phyloP scores from a whole-genome alignment of 306 rosid genomes.

The Fragaria vesca region DNA sequence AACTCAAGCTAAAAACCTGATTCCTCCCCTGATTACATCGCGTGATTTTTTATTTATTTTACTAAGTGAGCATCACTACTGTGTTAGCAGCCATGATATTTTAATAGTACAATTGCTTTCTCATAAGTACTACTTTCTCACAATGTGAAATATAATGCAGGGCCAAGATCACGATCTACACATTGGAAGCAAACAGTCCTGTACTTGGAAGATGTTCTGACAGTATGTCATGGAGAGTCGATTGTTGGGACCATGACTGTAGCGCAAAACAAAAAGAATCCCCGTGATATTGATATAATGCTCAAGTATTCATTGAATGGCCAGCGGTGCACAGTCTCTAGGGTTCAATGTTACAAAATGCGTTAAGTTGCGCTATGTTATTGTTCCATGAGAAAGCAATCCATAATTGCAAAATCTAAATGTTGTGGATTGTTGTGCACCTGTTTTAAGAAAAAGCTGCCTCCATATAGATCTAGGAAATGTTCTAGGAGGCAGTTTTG shows the following conservation, averaged over 20 bases:
- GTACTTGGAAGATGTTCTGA: slow-evolving; percentile 85
- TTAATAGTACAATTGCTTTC: background rate
- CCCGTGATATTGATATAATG: slow-evolving; percentile 83
- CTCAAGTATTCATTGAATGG: slow-evolving; percentile 82
- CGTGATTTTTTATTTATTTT: background rate
- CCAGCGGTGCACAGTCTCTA: slow-evolving; percentile 53
- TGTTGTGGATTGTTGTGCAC: background rate
- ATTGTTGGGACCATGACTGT: slow-evolving; percentile 74
- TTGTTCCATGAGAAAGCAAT: background rate
- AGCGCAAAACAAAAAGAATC: slow-evolving; percentile 78
- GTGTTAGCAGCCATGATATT: background rate
- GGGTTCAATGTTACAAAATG: slow-evolving; percentile 81
- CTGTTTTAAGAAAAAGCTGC: slow-evolving; percentile 16
- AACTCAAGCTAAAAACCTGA: background rate
- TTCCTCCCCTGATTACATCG: background rate
- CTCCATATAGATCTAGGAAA: background rate
- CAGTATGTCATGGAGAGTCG: slow-evolving; percentile 85
- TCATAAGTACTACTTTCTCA: slow-evolving; percentile 1
- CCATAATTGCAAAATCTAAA: background rate
- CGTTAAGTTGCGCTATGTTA: slow-evolving; percentile 37
- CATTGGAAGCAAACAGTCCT: slow-evolving; percentile 99
- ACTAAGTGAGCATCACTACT: background rate
- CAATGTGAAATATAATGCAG: slow-evolving; percentile 40
- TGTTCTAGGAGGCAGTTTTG: slow-evolving; percentile 10
- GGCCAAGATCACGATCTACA: slow-evolving; percentile 81